phyloP scores from a whole-genome alignment of 352 stramenopile species.

The Pythium aristosporum region DNA sequence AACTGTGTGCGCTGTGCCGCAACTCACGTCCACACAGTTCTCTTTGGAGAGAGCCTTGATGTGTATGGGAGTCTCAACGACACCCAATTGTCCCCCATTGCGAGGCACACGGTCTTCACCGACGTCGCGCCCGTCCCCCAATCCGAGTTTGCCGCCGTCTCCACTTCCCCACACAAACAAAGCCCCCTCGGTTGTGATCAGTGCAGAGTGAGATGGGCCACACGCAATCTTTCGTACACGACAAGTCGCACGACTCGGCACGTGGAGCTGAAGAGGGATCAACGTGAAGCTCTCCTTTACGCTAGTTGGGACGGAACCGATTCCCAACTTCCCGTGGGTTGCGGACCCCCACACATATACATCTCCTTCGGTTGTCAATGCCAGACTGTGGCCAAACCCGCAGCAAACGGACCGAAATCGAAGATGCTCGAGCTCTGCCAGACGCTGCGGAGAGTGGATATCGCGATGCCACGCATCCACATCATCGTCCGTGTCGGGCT shows the following conservation, averaged over 20 bases:
- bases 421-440: constrained; percentile 39
- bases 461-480: constrained; percentile 57
- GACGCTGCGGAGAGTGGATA: constrained; percentile 39
- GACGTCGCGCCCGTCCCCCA: constrained; percentile 63
- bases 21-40: constrained; percentile 67
- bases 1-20: constrained; percentile 59
- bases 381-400: constrained; percentile 70
- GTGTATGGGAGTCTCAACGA: constrained; percentile 40
- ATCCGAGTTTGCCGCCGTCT: constrained; percentile 67
- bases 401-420: constrained; percentile 61
- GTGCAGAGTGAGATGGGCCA: constrained; percentile 71
- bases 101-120: constrained; percentile 60
- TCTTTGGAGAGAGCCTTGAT: constrained; percentile 41
- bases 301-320: constrained; percentile 34
- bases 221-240: constrained; percentile 67
- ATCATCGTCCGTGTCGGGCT: constrained; percentile 24
- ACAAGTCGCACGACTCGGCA: constrained; percentile 22
- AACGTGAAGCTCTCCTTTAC: constrained; percentile 68
- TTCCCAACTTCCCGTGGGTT: constrained; percentile 69
- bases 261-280: constrained; percentile 39
- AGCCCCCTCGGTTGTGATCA: constrained; percentile 51
- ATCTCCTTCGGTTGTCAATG: constrained; percentile 56
- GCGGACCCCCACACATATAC: constrained; percentile 77
- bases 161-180: constrained; percentile 77
- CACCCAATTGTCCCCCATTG: constrained; percentile 44